Conservation (phyloP, 306 rosid species). For the Acacia acuminata region DNA sequence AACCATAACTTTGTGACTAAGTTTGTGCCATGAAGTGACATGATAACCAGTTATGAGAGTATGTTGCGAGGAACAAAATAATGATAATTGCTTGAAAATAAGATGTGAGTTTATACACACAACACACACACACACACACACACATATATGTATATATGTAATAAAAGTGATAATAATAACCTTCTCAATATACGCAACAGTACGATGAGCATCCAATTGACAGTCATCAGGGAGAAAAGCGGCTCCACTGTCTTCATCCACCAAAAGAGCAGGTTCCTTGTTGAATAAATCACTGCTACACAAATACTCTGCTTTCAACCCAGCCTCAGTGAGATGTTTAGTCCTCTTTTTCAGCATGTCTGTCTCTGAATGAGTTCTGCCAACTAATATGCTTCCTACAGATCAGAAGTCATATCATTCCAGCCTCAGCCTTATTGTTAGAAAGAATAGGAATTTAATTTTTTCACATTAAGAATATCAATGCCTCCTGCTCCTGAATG, state of each 20-base stretch:
- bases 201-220: slow-evolving; percentile 80
- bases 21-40: slow-evolving; percentile 18
- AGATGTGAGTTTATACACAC: not conserved
- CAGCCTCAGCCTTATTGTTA: not conserved
- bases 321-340: slow-evolving; percentile 58
- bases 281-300: slow-evolving; percentile 57
- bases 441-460: not conserved
- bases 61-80: not conserved
- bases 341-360: slow-evolving; percentile 64
- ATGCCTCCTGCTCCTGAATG: slow-evolving; percentile 8
- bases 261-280: slow-evolving; percentile 74
- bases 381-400: slow-evolving; percentile 81
- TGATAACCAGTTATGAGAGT: not conserved
- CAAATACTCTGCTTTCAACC: slow-evolving; percentile 71
- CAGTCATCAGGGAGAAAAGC: slow-evolving; percentile 80
- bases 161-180: slow-evolving; percentile 35
- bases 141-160: not conserved
- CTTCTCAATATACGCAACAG: slow-evolving; percentile 66
- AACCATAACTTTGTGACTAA: slow-evolving; percentile 12
- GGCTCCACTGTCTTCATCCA: slow-evolving; percentile 61
- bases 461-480: slow-evolving; percentile 18
- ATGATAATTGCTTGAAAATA: slow-evolving; percentile 4
- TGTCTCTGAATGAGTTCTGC: slow-evolving; percentile 58
- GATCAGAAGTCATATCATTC: slow-evolving; percentile 17
- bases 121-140: too few relatives aligned